Percentiles rank a stretch among this genome's conserved stretches.
Evolutionary conservation across 768 basidiomycete species (phyloP).

Genomic region (Termitomyces sp.): DNA sequence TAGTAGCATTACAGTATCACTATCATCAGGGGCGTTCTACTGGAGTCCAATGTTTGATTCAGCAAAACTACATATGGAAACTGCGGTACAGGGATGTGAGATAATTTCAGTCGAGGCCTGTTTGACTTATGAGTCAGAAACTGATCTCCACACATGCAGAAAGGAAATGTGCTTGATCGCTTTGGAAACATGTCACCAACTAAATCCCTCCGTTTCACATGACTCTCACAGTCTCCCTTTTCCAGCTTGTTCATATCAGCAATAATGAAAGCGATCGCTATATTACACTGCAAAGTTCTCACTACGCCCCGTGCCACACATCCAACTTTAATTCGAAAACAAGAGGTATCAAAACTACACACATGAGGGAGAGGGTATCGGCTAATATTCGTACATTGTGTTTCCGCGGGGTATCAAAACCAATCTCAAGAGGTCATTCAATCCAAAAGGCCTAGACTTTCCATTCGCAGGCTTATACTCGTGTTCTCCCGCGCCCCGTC

Average conservation of each 20-base stretch:
- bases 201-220: not conserved
- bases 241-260: not conserved
- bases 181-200: not conserved
- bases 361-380: not conserved
- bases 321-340: not conserved
- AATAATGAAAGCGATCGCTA: not conserved
- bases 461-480: slow-evolving; percentile 40
- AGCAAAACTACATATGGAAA: not conserved
- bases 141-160: too few relatives aligned
- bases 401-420: not conserved
- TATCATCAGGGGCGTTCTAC: too few relatives aligned
- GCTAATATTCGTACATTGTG: not conserved
- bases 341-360: not conserved
- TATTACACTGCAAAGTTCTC: too few relatives aligned
- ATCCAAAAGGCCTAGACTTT: slow-evolving; percentile 34
- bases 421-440: not conserved
- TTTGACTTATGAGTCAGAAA: too few relatives aligned
- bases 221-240: not conserved
- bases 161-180: not conserved
- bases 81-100: not conserved
- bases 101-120: too few relatives aligned
- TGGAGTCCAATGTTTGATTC: not conserved
- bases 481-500: slow-evolving; percentile 46
- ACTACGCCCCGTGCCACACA: not conserved
- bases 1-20: not conserved